Evolutionary conservation across 2,329 filamentous ascomycete species (phyloP).

Genomic region (Aschersonia sp.): DNA sequence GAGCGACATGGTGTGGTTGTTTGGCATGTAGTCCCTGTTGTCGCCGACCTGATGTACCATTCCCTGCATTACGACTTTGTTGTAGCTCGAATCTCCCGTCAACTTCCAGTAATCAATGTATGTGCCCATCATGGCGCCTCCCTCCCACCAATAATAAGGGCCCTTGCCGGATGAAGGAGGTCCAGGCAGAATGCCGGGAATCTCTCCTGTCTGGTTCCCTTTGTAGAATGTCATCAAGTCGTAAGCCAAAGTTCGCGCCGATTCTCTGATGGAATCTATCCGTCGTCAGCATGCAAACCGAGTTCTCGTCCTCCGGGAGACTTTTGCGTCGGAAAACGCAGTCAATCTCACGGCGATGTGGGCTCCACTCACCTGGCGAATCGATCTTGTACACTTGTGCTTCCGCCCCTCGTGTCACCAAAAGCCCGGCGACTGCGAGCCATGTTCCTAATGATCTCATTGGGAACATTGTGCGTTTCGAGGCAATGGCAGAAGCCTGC

Average conservation of each 20-base stretch:
- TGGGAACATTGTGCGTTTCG: neutral
- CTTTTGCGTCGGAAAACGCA: neutral
- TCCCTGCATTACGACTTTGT: constrained; percentile 39
- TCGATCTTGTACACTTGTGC: constrained; percentile 17
- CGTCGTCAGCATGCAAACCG: neutral
- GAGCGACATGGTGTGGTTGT: constrained; percentile 40
- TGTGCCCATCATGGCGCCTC: constrained; percentile 52
- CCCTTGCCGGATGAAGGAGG: constrained; percentile 30
- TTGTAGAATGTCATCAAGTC: constrained; percentile 36
- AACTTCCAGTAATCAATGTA: constrained; percentile 57
- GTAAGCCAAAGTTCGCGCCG: constrained; percentile 31
- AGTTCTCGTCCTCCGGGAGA: neutral
- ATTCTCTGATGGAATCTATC: constrained; percentile 29
- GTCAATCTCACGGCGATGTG: neutral
- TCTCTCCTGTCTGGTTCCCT: constrained; percentile 34
- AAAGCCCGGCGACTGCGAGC: constrained; percentile 2
- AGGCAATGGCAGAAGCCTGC: too few relatives aligned
- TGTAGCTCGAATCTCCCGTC: constrained; percentile 50
- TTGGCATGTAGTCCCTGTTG: constrained; percentile 42
- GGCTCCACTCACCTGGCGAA: constrained; percentile 12
- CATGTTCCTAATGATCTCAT: neutral
- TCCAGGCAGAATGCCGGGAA: constrained; percentile 41
- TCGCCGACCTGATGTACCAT: constrained; percentile 45
- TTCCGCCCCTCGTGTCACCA: constrained; percentile 2
- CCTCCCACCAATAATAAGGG: constrained; percentile 64